Base-by-base conservation (phyloP, 192 early-diverging fungal genomes). In the Mycoemilia scoparia region DNA sequence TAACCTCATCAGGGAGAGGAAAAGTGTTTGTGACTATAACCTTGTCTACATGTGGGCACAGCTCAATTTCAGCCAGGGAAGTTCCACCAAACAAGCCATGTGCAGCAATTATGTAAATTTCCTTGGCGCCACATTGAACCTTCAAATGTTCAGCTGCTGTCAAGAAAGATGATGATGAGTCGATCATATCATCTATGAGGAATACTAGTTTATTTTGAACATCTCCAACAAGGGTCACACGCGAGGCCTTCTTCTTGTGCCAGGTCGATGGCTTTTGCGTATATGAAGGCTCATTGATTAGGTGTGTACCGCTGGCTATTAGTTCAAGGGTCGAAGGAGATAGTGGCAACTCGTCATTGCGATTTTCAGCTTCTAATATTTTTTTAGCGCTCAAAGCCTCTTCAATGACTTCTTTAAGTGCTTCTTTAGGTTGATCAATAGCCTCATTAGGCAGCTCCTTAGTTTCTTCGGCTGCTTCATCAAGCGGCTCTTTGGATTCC, bases 111-210 rank as follows among this genome's bases (percentile, higher is more conserved):
- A 92, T 77, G 43, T 83, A 79, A 9, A 98, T 87, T 16, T 62
- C 62, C 40, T 74, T 74, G 4, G 78, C 83, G 13, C 78, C 79
- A 39, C 73, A 71, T 45, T 87, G 82, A 28, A 69, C 69, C 43
- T 86, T 76, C 45, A 96, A 60, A 43, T 86, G 83, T 41, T 85
- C 78, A 31, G 88, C 84, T 11, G 90, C 82, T 38, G 87, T 82
- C 46, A 90, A 53, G 51, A 91, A 92, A n/a, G 88, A 81, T 39
- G 76, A 70, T 36, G 80, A 73, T 14, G 70, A 70, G 46, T 97
- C 90, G 44, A 95, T 87, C 57, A 89, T 84, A 49, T 98, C 90
- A 67, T 98, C 90, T 72, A 91, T 75, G 43, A 98, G 70, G 46
- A 98, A 79, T 38, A 77, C 83, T 19, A 78, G 67, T 45, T 79